phyloP scores from a whole-genome alignment of 2,329 filamentous ascomycete genomes.

The Aspergillus fumigatiaffinis region DNA sequence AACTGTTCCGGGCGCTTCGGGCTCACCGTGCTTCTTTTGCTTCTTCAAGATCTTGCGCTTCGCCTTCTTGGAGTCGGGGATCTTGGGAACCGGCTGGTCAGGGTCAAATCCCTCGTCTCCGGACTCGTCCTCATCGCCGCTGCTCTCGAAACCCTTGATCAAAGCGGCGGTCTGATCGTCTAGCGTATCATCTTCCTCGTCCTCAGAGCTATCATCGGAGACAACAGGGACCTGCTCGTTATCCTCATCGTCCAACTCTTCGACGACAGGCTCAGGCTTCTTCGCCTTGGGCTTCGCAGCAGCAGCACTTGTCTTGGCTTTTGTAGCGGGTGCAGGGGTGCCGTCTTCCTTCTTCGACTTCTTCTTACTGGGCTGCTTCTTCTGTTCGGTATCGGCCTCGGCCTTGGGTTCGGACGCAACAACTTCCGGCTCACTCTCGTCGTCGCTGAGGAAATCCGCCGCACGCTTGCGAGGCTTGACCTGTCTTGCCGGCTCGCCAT shows the following conservation, averaged over 20 bases:
- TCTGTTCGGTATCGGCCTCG: conserved; percentile 16
- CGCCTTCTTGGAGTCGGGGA: conserved; percentile 44
- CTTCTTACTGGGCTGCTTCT: conserved; percentile 45
- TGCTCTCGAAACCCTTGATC: conserved; percentile 54
- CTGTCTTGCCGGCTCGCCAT: conserved; percentile 33
- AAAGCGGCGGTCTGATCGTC: conserved; percentile 54
- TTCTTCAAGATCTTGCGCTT: conserved; percentile 51
- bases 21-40: conserved; percentile 43
- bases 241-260: conserved; percentile 34
- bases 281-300: conserved; percentile 39
- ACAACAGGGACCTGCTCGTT: conserved; percentile 19
- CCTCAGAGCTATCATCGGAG: conserved; percentile 21
- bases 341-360: conserved; percentile 39
- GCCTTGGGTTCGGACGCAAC: conserved; percentile 16
- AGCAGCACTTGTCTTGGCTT: conserved; percentile 18
- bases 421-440: conserved; percentile 29
- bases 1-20: conserved; percentile 65
- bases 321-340: conserved; percentile 27
- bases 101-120: conserved; percentile 46
- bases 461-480: conserved; percentile 45
- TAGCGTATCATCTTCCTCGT: conserved; percentile 34
- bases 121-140: conserved; percentile 49
- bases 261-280: conserved; percentile 40
- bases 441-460: conserved; percentile 46
- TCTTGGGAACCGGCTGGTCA: conserved; percentile 40